Conservation (phyloP, 129 eudicot species). For the Flaveria robusta region DNA sequence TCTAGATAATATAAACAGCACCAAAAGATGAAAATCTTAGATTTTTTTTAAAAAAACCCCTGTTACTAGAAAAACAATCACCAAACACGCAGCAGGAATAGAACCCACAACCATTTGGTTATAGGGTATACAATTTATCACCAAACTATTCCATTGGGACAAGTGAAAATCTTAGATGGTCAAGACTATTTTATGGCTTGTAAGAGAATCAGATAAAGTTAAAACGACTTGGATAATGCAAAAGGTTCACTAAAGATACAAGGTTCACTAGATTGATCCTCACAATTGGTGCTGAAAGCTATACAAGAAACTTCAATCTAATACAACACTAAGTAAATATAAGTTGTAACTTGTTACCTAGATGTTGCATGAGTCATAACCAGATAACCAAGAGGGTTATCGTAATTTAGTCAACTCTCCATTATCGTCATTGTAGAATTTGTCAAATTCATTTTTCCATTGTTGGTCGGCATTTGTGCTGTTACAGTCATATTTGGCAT, state of each 20-base stretch:
- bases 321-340: not conserved
- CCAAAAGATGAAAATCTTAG: not conserved
- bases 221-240: conserved; percentile 7
- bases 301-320: conserved; percentile 23
- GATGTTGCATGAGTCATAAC: conserved; percentile 84
- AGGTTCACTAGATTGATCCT: conserved; percentile 27
- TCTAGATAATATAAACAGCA: not conserved
- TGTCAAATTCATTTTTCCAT: conserved; percentile 61
- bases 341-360: conserved; percentile 25
- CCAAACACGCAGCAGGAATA: no score
- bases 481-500: conserved; percentile 19
- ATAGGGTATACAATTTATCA: no score
- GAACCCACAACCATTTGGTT: no score
- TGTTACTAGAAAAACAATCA: no score
- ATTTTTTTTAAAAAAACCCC: no score
- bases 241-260: conserved; percentile 16
- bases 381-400: conserved; percentile 78
- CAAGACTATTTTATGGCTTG: no score
- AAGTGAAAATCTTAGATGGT: no score
- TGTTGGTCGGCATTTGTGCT: conserved; percentile 36
- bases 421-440: conserved; percentile 40
- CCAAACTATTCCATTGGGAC: no score
- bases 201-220: not conserved
- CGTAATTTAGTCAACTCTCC: conserved; percentile 47
- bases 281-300: conserved; percentile 41